A percentile compares a stretch with the other conserved stretches of the same genome.
phyloP scores from a whole-genome alignment of 495 filamentous ascomycete species.

The Hypoxylon perforatum region DNA sequence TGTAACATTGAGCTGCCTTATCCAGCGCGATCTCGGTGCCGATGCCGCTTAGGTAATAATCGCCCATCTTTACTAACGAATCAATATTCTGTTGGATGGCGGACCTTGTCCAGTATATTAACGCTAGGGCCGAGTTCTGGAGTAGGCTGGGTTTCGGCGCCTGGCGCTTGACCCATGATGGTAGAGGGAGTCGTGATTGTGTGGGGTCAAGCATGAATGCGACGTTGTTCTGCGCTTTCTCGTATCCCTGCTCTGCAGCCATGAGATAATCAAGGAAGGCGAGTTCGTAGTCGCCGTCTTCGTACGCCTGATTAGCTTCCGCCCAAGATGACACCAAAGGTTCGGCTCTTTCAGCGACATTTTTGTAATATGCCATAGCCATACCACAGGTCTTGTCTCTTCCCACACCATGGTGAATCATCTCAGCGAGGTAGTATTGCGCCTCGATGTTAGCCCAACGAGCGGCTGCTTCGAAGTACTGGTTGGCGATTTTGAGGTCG shows the following conservation, averaged over 20 bases:
- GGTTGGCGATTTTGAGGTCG: slow-evolving; percentile 71
- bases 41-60: slow-evolving; percentile 88
- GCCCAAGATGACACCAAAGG: slow-evolving; percentile 82
- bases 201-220: slow-evolving; percentile 89
- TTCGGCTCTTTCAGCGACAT: slow-evolving; percentile 90
- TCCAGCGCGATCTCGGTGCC: slow-evolving; percentile 79
- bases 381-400: slow-evolving; percentile 82
- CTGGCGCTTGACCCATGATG: slow-evolving; percentile 49
- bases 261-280: slow-evolving; percentile 88
- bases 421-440: slow-evolving; percentile 94
- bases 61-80: slow-evolving; percentile 96
- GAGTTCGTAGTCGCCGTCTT: slow-evolving; percentile 84
- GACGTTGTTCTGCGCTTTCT: slow-evolving; percentile 92
- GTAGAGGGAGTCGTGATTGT: slow-evolving; percentile 62
- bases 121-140: slow-evolving; percentile 77
- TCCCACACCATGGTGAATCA: slow-evolving; percentile 83
- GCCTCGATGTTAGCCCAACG: slow-evolving; percentile 90
- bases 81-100: slow-evolving; percentile 95
- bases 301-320: slow-evolving; percentile 87
- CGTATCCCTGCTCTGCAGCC: slow-evolving; percentile 96
- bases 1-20: slow-evolving; percentile 93
- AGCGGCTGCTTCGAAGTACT: slow-evolving; percentile 93
- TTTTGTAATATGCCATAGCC: slow-evolving; percentile 93
- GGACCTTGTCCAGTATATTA: slow-evolving; percentile 97
- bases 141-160: slow-evolving; percentile 63